Conservation (phyloP, 2,329 filamentous ascomycete genomes). For the Tolypocladium tropicale region DNA sequence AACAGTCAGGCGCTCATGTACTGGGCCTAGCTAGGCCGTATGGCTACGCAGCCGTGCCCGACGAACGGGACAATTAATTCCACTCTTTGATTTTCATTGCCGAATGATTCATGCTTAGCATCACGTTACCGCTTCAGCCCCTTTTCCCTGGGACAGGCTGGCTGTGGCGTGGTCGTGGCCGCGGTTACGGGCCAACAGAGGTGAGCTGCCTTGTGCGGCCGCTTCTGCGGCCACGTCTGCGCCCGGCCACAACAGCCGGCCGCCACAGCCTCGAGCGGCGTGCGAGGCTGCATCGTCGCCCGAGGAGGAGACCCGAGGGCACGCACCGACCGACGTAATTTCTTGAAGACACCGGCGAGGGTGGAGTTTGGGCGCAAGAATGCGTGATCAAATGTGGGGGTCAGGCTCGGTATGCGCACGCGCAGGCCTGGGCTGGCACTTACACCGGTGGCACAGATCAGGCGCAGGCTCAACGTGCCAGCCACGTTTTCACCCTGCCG, state of each 20-base stretch:
- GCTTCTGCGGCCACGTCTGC: background rate
- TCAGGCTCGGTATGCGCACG: background rate
- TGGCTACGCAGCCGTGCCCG: background rate
- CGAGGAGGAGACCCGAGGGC: too few species aligned
- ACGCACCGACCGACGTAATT: too few species aligned
- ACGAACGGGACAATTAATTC: background rate
- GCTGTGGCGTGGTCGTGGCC: background rate
- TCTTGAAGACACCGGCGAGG: background rate
- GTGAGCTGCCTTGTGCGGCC: background rate
- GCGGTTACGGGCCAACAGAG: background rate
- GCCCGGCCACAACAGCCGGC: slow-evolving; percentile 3
- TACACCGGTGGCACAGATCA: background rate
- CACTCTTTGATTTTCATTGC: background rate
- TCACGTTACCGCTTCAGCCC: background rate
- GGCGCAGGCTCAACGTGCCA: background rate
- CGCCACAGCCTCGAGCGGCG: background rate
- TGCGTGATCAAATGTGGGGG: background rate
- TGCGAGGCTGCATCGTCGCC: background rate
- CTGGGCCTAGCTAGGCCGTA: background rate
- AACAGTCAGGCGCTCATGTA: background rate
- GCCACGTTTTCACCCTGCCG: background rate
- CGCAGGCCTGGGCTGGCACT: background rate
- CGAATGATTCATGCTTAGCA: background rate
- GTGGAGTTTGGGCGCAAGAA: background rate
- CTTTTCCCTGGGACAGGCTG: background rate